These are phyloP conservation scores for Zizania palustris DNA, from an alignment of 202 grass and related monocot species.

Conservation along the genomic window DNA sequence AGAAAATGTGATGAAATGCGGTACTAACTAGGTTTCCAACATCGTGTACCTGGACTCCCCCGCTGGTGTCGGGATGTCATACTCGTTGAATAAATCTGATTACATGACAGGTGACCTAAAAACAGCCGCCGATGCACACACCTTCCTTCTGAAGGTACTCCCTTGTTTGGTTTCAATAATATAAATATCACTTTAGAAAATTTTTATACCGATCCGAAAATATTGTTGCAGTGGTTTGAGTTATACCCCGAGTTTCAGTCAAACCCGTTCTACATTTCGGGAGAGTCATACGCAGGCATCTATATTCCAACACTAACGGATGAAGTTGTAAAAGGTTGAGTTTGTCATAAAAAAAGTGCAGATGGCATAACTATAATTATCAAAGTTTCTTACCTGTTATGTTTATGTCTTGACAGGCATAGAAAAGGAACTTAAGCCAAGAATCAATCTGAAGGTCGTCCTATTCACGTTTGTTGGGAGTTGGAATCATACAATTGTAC, in stretches of 20 bases:
- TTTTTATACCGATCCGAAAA: constrained; percentile 4
- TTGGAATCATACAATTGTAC: background rate
- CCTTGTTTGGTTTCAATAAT: background rate
- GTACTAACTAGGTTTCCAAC: constrained; percentile 64
- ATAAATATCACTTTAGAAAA: background rate
- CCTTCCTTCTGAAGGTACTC: constrained; percentile 73
- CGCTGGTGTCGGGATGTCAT: constrained; percentile 77
- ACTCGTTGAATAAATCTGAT: constrained; percentile 64
- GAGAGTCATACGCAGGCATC: constrained; percentile 85
- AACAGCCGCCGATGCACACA: constrained; percentile 71
- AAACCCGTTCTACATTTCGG: constrained; percentile 80
- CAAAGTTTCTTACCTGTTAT: background rate
- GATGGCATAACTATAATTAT: background rate
- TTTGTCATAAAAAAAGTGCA: background rate
- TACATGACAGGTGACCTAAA: constrained; percentile 79
- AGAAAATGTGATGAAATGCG: background rate
- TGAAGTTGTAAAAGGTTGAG: constrained; percentile 68
- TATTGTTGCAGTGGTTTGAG: constrained; percentile 64
- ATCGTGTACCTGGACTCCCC: constrained; percentile 81
- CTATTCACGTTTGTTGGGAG: background rate
- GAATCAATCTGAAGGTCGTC: constrained; percentile 74
- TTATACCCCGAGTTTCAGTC: constrained; percentile 64
- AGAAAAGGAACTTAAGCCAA: constrained; percentile 50
- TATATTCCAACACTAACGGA: constrained; percentile 75
- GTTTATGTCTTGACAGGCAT: constrained; percentile 50